Evolutionary conservation across 805 yeast genomes (phyloP).

Genomic region (Zygosaccharomyces lentus): DNA sequence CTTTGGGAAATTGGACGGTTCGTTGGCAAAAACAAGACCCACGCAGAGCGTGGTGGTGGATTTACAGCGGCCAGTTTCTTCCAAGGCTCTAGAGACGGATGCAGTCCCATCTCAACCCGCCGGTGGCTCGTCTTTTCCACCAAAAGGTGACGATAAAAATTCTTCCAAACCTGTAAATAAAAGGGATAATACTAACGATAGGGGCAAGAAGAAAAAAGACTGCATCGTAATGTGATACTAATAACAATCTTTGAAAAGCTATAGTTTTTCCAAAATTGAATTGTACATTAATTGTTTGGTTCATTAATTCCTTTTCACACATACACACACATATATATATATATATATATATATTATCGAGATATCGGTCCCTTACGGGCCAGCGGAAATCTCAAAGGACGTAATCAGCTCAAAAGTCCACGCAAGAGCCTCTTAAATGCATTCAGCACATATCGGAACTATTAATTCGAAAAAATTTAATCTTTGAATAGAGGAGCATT

Average conservation of each 20-base stretch:
- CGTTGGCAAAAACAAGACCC: neutral
- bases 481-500: neutral
- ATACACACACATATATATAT: no score
- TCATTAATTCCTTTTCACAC: neutral
- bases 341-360: no score
- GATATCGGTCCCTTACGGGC: neutral
- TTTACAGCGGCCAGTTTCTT: neutral
- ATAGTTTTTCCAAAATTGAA: neutral
- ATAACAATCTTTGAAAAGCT: neutral
- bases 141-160: neutral
- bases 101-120: neutral
- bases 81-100: neutral
- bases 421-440: no score
- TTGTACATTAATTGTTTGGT: neutral
- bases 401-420: neutral
- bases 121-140: neutral
- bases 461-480: neutral
- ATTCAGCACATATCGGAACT: neutral
- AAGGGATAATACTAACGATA: slow-evolving; percentile 4
- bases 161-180: neutral
- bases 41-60: neutral
- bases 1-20: neutral
- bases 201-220: slow-evolving; percentile 14
- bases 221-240: slow-evolving; percentile 19
- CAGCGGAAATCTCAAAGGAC: neutral